Evolutionary conservation across 2,329 filamentous ascomycete species (phyloP).

Genomic region (Aureobasidium sp.): DNA sequence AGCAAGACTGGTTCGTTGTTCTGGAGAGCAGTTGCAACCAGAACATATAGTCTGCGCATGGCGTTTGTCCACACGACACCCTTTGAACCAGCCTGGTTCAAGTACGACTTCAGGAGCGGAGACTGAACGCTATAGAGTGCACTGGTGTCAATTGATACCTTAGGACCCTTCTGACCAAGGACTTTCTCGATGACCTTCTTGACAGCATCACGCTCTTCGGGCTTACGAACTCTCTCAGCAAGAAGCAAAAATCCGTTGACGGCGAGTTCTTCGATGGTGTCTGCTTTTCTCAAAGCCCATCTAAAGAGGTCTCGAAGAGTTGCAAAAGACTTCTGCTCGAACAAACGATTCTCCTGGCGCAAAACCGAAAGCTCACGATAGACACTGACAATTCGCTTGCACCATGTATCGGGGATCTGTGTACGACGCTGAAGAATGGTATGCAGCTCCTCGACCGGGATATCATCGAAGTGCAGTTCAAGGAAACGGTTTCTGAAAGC

Average conservation of each 20-base stretch:
- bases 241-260: constrained; percentile 94
- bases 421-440: constrained; percentile 85
- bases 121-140: constrained; percentile 56
- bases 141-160: constrained; percentile 68
- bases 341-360: constrained; percentile 81
- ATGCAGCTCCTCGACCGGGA: constrained; percentile 88
- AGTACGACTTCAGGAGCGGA: constrained; percentile 31
- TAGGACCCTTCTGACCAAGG: constrained; percentile 54
- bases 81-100: constrained; percentile 41
- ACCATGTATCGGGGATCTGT: constrained; percentile 85
- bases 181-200: constrained; percentile 83
- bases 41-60: constrained; percentile 83
- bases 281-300: constrained; percentile 81
- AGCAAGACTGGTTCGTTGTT: constrained; percentile 92
- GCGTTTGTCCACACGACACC: constrained; percentile 89
- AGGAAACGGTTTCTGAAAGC: constrained; percentile 96
- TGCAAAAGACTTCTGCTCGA: constrained; percentile 96
- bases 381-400: constrained; percentile 80
- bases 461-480: constrained; percentile 96
- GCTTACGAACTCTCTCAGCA: constrained; percentile 86
- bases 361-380: constrained; percentile 88
- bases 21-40: constrained; percentile 77
- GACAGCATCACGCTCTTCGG: constrained; percentile 76
- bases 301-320: constrained; percentile 92
- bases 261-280: constrained; percentile 81